These are phyloP conservation scores for Cladosporium cucumerinum DNA, from an alignment of 2,329 filamentous ascomycete species.

Conservation along the genomic window DNA sequence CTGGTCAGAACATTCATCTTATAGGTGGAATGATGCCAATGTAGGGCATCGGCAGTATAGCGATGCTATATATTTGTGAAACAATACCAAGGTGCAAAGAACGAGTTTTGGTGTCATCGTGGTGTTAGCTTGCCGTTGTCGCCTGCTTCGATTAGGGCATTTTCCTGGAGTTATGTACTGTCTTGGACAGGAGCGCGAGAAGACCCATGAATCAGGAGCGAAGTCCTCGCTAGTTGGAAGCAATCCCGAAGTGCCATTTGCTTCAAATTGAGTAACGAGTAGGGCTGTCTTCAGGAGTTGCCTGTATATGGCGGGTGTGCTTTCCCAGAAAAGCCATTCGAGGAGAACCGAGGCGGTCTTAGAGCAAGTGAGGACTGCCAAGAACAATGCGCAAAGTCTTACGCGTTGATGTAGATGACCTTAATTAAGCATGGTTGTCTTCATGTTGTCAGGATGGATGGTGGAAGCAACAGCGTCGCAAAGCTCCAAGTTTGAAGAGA, in stretches of 20 bases:
- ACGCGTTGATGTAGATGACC: not conserved
- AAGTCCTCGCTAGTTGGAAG: not conserved
- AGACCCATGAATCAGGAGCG: not conserved
- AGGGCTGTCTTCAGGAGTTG: not conserved
- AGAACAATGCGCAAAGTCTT: not conserved
- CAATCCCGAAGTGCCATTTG: not conserved
- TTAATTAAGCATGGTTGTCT: not conserved
- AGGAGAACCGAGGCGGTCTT: not conserved
- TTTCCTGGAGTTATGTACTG: not conserved
- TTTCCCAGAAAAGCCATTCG: not conserved
- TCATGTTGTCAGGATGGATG: not conserved
- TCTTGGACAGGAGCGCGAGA: not conserved
- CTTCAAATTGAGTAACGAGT: not conserved
- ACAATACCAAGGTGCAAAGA: constrained; percentile 2
- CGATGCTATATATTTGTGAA: not conserved
- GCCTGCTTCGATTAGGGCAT: not conserved
- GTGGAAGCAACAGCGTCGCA: not conserved
- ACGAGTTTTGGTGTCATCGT: not conserved
- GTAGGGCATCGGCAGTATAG: not conserved
- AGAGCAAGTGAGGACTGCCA: not conserved
- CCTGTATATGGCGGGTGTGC: not conserved
- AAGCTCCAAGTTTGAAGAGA: not conserved
- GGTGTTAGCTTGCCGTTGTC: not conserved
- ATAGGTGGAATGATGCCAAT: not conserved
- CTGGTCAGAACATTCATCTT: not conserved